Evolutionary conservation across 352 stramenopile genomes (phyloP).

Genomic region (Aphanomyces stellatus): DNA sequence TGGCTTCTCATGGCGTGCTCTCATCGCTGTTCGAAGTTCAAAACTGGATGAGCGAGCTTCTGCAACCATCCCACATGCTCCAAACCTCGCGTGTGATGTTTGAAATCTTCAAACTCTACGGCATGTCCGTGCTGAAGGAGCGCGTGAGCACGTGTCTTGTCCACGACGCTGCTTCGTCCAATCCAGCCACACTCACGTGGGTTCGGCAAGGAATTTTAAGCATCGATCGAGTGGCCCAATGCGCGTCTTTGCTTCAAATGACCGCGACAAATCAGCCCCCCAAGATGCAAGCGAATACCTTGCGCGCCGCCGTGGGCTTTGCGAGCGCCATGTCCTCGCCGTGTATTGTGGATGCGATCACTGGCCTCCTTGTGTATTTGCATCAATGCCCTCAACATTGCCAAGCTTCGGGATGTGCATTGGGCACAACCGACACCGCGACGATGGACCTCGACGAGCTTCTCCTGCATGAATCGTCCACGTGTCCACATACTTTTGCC

Average conservation of each 20-base stretch:
- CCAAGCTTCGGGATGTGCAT: neutral
- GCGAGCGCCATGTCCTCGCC: constrained; percentile 28
- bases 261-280: constrained; percentile 4
- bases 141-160: constrained; percentile 36
- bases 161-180: constrained; percentile 18
- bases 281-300: constrained; percentile 39
- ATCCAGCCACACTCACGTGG: constrained; percentile 40
- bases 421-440: neutral
- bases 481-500: neutral
- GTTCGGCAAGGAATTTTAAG: constrained; percentile 49
- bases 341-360: neutral
- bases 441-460: neutral
- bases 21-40: neutral
- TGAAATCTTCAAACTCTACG: constrained; percentile 77
- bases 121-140: constrained; percentile 65
- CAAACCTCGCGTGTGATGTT: constrained; percentile 55
- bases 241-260: constrained; percentile 35
- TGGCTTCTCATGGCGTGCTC: neutral
- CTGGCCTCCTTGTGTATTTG: neutral
- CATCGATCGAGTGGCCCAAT: constrained; percentile 44
- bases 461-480: neutral
- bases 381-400: neutral
- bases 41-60: neutral
- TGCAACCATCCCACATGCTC: constrained; percentile 34
- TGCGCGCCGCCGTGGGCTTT: constrained; percentile 64